Base-by-base conservation (phyloP, 768 basidiomycete species). In the Russula ochroleuca region DNA sequence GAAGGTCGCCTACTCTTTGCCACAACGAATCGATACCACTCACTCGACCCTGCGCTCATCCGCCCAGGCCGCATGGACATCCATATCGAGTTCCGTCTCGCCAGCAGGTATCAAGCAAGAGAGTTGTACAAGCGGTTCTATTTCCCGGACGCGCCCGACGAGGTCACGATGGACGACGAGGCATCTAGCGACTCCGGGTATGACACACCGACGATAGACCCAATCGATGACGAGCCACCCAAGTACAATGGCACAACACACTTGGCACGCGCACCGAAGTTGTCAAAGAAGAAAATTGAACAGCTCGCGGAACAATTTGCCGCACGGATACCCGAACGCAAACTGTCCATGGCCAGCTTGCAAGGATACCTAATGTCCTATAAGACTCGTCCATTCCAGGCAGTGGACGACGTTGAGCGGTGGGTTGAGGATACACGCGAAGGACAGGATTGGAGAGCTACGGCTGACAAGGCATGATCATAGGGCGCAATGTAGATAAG, bases 1-100 rank as follows among this genome's bases (percentile, higher is more conserved):
- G 90, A 92, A 74, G 90, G 90, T n/a, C 86, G 90, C 0, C 81
- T 92, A 33, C 77, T 90, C 8, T 89, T 88, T 57, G 89, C 89
- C 5, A 90, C 88, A 3, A 90, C 88, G 1, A 92, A 92, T 76
- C 83, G 86, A 67, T 88, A 86, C 72, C 70, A 73, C 8, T 75
- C 82, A 1, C 83, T 93, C 33, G 90, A 92, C 68, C 79, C 87
- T 2, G 91, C 90, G 1, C 79, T 92, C 31, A 82, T 81, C 69
- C 84, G 90, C 48, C 86, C 90, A 1, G 90, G 91, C 28, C 84
- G 90, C 14, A 86, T 92, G 84, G 90, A 92, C 70, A 70, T 91
- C 21, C 87, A 90, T 68, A 75, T 92, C 62, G 85, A 90, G 70
- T 92, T 91, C 75, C 82, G 82, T 69, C 78, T 85, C n/a, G 86